A percentile compares a stretch with the other conserved stretches of the same genome.
Conservation (phyloP, 768 basidiomycete species). For the Trametes punicea region DNA sequence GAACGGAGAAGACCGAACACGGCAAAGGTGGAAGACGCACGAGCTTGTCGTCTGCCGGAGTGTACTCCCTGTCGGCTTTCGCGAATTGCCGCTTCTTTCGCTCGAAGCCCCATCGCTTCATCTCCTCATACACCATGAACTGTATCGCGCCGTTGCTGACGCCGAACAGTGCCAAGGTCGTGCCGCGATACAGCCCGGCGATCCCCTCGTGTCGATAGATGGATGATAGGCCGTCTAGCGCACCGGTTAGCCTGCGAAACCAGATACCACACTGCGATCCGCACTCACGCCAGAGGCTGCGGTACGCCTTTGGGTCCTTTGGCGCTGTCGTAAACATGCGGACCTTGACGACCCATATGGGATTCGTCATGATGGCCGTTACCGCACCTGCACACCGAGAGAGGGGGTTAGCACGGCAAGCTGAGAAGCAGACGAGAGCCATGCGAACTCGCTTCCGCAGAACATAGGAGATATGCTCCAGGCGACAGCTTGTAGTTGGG, state of each 20-base stretch:
- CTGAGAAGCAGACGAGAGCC: constrained; percentile 19
- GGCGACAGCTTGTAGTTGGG: constrained; percentile 67
- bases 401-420: constrained; percentile 3
- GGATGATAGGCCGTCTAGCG: constrained; percentile 64
- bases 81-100: constrained; percentile 64
- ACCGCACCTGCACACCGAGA: constrained; percentile 65
- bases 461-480: constrained; percentile 78
- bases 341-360: constrained; percentile 96
- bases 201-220: constrained; percentile 75
- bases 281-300: constrained; percentile 68
- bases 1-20: background rate
- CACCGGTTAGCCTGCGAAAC: background rate
- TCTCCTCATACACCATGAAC: constrained; percentile 94
- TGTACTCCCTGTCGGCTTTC: constrained; percentile 61
- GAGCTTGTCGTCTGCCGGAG: constrained; percentile 76
- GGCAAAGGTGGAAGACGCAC: constrained; percentile 44
- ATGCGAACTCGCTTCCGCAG: constrained; percentile 93
- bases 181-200: constrained; percentile 82
- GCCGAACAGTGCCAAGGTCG: constrained; percentile 83
- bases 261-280: background rate
- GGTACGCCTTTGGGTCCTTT: constrained; percentile 70
- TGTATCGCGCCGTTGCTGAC: constrained; percentile 94
- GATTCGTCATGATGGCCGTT: constrained; percentile 94
- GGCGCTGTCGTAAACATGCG: constrained; percentile 87
- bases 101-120: constrained; percentile 89